Base-by-base conservation (phyloP, 2,329 filamentous ascomycete genomes). In the Whalleya microplaca region DNA sequence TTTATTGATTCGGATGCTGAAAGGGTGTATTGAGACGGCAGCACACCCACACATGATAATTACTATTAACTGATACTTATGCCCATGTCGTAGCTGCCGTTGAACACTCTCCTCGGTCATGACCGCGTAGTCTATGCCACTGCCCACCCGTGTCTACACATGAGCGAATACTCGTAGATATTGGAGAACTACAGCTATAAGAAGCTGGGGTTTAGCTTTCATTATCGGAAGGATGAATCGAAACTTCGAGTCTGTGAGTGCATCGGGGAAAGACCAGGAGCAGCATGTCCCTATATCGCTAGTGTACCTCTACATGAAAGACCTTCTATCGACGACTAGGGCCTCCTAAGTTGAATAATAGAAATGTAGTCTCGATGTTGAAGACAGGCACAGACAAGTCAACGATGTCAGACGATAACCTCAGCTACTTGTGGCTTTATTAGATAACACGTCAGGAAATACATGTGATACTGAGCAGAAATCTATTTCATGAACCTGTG, bases 1-100 rank as follows among this genome's bases (percentile, higher is more conserved):
- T 74, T 98, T 97, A 78, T 77, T 98, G 7, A 84, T 96, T 62
- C 86, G 94, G 41, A 85, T 97, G 76, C 77, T 89, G 54, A 96
- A 97, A 77, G 93, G 92, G 54, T 96, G 92, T 67, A 79, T 96
- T 48, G 93, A 98, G 73, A 80, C 97, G 2, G 78, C 78, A 2
- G 80, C 81, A 2, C 82, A 91, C 0, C 94, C 93, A 1, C 82
- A 84, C 64, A 96, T 97, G 64, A 75, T 81, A 71, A 98, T 96
- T 77, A 91, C 91, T 0, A 86, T 97, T 73, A 98, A 97, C 77
- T 88, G 72, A 90, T 96, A 0, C 93, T 94, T 0, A 92, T 96
- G 85, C 88, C 1, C 82, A 85, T n/a, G 84, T 96, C 8, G 89
- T 96, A 21, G 85, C 91, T 18, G 91, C 92, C 0, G 80, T 87